A percentile compares a stretch with the other conserved stretches of the same genome.
Conservation (phyloP, 2,329 filamentous ascomycete genomes). For the Xylariaceae sp. region DNA sequence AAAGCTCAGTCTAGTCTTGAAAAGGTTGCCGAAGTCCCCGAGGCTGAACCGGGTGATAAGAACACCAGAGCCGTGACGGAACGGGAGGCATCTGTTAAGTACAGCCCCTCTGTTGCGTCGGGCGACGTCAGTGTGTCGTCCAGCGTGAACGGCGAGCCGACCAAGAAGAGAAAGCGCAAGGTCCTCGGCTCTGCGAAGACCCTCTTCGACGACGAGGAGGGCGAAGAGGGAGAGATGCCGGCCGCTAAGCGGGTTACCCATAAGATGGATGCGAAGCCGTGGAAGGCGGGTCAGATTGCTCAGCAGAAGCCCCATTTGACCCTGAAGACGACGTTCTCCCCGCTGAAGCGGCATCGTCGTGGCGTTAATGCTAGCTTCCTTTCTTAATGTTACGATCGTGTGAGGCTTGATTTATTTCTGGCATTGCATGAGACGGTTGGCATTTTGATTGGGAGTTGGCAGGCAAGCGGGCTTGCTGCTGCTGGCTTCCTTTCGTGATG, state of each 20-base stretch:
- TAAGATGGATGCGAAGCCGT: too few species aligned
- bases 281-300: too few species aligned
- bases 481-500: too few species aligned
- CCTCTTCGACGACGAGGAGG: constrained; percentile 65
- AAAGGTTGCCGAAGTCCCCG: constrained; percentile 30
- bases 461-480: too few species aligned
- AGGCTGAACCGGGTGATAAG: constrained; percentile 24
- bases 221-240: constrained; percentile 34
- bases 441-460: too few species aligned
- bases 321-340: constrained; percentile 56
- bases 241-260: constrained; percentile 8
- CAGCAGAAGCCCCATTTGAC: constrained; percentile 35
- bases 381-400: constrained; percentile 33
- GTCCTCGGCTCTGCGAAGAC: constrained; percentile 60
- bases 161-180: constrained; percentile 68
- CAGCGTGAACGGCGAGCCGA: constrained; percentile 32
- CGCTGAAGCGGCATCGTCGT: constrained; percentile 64
- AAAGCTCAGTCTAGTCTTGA: constrained; percentile 34
- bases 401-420: too few species aligned
- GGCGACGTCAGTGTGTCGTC: constrained; percentile 27
- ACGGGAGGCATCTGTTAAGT: constrained; percentile 31
- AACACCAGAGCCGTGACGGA: constrained; percentile 22
- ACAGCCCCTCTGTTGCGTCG: constrained; percentile 27
- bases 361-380: constrained; percentile 58
- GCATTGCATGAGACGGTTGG: too few species aligned